Evolutionary conservation across 768 basidiomycete species (phyloP), one percentile per base, ranked within the genome.

Genomic region (Mycena vulgaris): DNA sequence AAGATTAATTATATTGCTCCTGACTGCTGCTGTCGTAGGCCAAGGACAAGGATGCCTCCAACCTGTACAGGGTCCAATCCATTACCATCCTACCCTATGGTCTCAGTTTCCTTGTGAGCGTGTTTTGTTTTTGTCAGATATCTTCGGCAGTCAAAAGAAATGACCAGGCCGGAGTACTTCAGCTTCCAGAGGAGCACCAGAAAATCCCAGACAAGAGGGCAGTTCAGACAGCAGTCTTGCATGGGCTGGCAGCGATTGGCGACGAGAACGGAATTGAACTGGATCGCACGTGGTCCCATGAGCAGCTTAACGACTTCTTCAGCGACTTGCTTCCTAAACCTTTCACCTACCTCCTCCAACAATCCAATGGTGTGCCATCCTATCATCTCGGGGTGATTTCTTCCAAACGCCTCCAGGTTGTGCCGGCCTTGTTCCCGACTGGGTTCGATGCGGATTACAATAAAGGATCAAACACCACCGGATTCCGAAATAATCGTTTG

Each of bases 361-460:
- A 19, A 45, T 17, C 5, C 42, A 17, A 28, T 0, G 9, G 0
- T 35, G 27, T 1, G 17, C 35, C 45, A 6, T 14, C 6, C 49
- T 3, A 1, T 2, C 37, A 3, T 63, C 48, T 63, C n/a, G 61
- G 35, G 0, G 31, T 23, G 1, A n/a, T 28, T 19, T n/a, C 37
- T n/a, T 35, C 49, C n/a, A 5, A 17, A 13, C 25, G 42, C 31
- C 60, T 63, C 0, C 25, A 17, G 9, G 52, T 63, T 33, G 61
- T 52, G 5, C 48, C 47, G 2, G 11, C 14, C 3, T 28, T 30
- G n/a, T 5, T 30, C 28, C 61, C 61, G 23, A 42, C 30, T 23
- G 62, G 62, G 3, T 27, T 39, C 3, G 27, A 27, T 42, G 10
- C 42, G 23, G 62, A 63, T 27, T 52, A 52, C n/a, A 52, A 63